Percentiles rank a stretch among this genome's conserved stretches.
Evolutionary conservation across 73 alveolate genomes (phyloP).

Genomic region (Uronychia setigera): DNA sequence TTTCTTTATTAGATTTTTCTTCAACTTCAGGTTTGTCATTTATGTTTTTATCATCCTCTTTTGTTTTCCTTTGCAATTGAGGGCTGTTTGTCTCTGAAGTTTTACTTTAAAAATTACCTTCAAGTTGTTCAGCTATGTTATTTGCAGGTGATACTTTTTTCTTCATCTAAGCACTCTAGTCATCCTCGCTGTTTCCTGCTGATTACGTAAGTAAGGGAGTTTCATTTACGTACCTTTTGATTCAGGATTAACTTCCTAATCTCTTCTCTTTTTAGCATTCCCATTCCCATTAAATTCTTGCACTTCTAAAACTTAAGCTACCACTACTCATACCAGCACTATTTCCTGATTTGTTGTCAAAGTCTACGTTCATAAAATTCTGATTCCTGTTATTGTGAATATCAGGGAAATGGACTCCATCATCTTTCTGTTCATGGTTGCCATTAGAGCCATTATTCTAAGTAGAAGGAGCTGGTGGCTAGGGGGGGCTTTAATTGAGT

Average conservation of each 20-base stretch:
- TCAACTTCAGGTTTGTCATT: neutral
- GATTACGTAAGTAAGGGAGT: neutral
- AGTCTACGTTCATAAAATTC: neutral
- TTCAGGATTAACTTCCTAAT: neutral
- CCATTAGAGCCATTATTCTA: neutral
- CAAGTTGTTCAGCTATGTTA: neutral
- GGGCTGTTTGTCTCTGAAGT: neutral
- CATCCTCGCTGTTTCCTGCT: neutral
- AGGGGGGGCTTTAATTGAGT: neutral
- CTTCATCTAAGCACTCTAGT: neutral
- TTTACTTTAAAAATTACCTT: neutral
- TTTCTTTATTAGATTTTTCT: neutral
- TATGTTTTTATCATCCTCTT: neutral
- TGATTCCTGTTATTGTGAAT: neutral
- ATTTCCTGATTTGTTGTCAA: neutral
- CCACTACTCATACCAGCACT: no score
- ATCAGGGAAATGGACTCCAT: neutral
- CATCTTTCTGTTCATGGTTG: neutral
- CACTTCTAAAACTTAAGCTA: neutral
- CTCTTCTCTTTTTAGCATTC: neutral
- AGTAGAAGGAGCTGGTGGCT: neutral
- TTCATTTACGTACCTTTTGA: neutral
- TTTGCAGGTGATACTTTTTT: neutral
- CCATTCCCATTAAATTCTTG: neutral
- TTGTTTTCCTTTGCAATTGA: neutral